Base-by-base conservation (phyloP, 2,329 filamentous ascomycete species). In the Fusarium musae region DNA sequence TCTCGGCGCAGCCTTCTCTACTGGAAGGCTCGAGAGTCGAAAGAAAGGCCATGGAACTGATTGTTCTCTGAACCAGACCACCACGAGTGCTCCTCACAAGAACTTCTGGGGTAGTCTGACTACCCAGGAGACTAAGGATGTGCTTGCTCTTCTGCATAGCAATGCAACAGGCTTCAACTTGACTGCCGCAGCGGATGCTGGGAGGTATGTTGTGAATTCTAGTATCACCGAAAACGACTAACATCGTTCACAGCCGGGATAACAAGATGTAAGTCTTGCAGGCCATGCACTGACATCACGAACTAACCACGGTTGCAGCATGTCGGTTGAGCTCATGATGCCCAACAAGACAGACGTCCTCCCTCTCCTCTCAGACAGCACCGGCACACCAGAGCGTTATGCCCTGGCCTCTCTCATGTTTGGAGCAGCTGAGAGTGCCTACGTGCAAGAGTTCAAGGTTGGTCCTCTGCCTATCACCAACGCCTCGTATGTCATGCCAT, bases 241-340 rank as follows among this genome's bases (percentile, higher is more conserved):
- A 62, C 28, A 15, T 3, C 9, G 0, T 19, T 17, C 17, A 7
- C 1, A 63, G 60, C 4, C 60, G 60, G 4, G 57, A 62, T 5
- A 63, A 63, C 15, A 63, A 63, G 19, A 63, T 63, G 60, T 63
- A 2, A 30, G 60, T 17, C 1, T 1, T 40, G 1, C 4, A 15
- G 0, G 9, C 1, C 4, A 1, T 12, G 1, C 1, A 1, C 2
- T 5, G 3, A 9, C 7, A 6, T 10, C 5, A 21, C 6, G 1
- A 0, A 49, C 60, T 40, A 5, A 61, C 12, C 3, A 16, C 2
- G 0, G 0, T 0, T 28, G 1, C 1, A 63, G 60, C 2, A 40
- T 63, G 28, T 63, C 60, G 0, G 36, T 63, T 16, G 60, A 63
- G 21, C 57, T 63, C 2, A 50, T 63, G 57, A 63, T 63, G 57